Evolutionary conservation across 2,329 filamentous ascomycete genomes (phyloP).

Genomic region (Fusarium caatingaense): DNA sequence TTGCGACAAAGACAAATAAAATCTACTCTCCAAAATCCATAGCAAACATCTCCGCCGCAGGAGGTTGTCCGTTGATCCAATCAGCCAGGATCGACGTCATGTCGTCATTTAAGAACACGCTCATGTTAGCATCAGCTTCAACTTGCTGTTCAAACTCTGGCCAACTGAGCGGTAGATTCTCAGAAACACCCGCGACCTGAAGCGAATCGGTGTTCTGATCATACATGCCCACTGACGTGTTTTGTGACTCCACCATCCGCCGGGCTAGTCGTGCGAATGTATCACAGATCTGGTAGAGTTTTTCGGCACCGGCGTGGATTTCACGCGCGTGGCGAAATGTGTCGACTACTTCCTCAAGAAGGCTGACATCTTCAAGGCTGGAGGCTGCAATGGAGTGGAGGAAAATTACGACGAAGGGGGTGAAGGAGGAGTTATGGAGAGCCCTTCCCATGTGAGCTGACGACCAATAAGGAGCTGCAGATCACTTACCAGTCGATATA

Average conservation of each 20-base stretch:
- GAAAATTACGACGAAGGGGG: conserved; percentile 37
- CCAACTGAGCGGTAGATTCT: conserved; percentile 13
- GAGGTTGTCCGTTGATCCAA: conserved; percentile 35
- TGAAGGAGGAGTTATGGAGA: conserved; percentile 40
- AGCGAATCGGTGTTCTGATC: conserved; percentile 30
- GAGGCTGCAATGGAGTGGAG: conserved; percentile 30
- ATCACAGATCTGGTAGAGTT: conserved; percentile 34
- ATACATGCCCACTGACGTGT: conserved; percentile 34
- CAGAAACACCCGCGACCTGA: conserved; percentile 27
- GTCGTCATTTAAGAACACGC: conserved; percentile 21
- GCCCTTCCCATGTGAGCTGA: conserved; percentile 27
- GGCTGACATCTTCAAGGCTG: conserved; percentile 10
- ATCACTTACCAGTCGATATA: conserved; percentile 36
- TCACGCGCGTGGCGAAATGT: conserved; percentile 23
- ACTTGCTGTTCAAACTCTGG: conserved; percentile 1
- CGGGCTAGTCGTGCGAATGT: conserved; percentile 29
- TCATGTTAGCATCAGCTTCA: not conserved
- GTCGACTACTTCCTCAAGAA: conserved; percentile 31
- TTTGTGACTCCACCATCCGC: conserved; percentile 32
- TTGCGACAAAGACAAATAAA: not conserved
- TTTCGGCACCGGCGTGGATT: conserved; percentile 25
- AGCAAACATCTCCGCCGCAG: conserved; percentile 28
- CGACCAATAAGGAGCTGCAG: no score
- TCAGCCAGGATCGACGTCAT: conserved; percentile 36
- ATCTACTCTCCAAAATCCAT: conserved; percentile 26